Evolutionary conservation across 371 early-diverging fungal genomes (phyloP), one percentile per base, ranked within the genome.

Genomic region (Fennellomyces sp.): DNA sequence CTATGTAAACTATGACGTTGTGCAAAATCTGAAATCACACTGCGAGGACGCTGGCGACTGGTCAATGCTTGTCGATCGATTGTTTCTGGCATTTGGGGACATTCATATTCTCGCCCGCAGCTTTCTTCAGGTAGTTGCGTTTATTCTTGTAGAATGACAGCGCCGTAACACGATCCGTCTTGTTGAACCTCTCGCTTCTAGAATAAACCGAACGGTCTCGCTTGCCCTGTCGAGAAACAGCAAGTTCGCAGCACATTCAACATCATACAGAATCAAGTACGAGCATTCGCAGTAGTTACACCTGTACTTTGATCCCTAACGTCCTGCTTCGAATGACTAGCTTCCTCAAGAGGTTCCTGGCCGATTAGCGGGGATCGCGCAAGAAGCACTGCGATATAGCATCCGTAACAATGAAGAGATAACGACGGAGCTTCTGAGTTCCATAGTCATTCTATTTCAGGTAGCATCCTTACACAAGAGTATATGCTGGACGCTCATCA

Each of bases 401-500:
- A 50, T 36, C 15, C 50, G 55, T 21, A 65, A 41, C 21, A 66
- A 35, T 3, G 63, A 69, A 35, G 61, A 65, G 8, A 52, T 21
- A 1, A 48, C 54, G 2, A 5, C 42, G 5, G 28, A 50, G 6
- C 55, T 68, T 11, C 15, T 74, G 8, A 72, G 72, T 51, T 49
- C 65, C 7, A 52, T 78, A 5, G 60, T 78, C 10, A 70, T 72
- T 13, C 19, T 72, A 54, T 78, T 74, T 30, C 78, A 74, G 61
- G 74, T 70, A n/a, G n/a, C n/a, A n/a, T n/a, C n/a, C n/a, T n/a
- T n/a, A 66, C 21, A 28, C 39, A 23, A 11, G 52, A n/a, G 13
- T 1, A 15, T 25, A 23, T 52, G 19, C 5, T 29, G 30, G 19
- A n/a, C 28, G 17, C 27, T 28, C 52, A 39, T 42, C 4, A 30